A percentile compares a stretch with the other conserved stretches of the same genome.
These are phyloP conservation scores for Euphorbia neoarborescens DNA, from an alignment of 441 rosid genomes.

Conservation along the genomic window DNA sequence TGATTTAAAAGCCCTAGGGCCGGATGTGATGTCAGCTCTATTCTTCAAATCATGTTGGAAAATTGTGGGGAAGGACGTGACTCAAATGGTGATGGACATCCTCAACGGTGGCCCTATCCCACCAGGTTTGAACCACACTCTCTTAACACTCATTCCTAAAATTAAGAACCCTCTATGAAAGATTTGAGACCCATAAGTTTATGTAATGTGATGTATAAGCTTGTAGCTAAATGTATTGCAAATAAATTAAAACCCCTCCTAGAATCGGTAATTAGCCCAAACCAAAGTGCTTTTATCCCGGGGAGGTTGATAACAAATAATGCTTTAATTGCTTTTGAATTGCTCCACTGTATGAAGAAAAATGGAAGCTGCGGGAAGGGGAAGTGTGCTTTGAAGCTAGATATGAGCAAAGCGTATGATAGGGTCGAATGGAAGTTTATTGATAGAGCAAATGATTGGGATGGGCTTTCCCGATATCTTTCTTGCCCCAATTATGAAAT, in stretches of 20 bases:
- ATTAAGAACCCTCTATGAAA: not conserved
- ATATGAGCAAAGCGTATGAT: not conserved
- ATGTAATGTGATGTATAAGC: not conserved
- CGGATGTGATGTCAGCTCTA: not conserved
- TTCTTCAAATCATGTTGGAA: not conserved
- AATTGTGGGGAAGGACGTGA: not conserved
- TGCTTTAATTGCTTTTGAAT: not conserved
- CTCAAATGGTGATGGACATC: not conserved
- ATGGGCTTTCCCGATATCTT: not conserved
- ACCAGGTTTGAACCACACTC: not conserved
- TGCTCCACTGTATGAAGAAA: not conserved
- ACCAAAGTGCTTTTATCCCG: not conserved
- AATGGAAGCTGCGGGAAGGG: not conserved
- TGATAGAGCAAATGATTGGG: not conserved
- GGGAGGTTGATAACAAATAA: not conserved
- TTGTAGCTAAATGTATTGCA: not conserved
- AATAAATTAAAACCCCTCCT: not conserved
- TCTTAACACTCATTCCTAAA: not conserved
- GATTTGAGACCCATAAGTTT: not conserved
- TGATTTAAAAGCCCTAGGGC: not conserved
- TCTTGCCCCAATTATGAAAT: not conserved
- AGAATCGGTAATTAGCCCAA: not conserved
- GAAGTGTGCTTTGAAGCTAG: not conserved
- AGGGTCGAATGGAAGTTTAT: not conserved
- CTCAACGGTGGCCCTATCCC: not conserved